Conservation (phyloP, 164 flowering plant species). For the Tetracentron sinense region DNA sequence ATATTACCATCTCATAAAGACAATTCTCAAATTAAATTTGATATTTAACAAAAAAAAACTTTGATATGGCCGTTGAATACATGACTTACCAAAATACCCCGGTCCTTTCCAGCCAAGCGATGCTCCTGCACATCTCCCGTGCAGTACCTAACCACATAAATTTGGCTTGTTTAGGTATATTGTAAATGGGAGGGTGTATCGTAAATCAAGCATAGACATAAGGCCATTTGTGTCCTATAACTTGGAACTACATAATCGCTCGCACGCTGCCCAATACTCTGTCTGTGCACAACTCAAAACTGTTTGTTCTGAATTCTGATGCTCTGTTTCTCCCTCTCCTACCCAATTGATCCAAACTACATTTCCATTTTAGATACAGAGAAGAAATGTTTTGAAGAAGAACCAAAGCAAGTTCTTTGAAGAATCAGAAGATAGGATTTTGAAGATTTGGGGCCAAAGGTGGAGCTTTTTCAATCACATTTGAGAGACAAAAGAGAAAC, state of each 20-base stretch:
- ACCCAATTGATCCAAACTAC: neutral
- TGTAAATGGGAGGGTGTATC: neutral
- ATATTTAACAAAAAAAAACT: no score
- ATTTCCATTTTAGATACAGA: neutral
- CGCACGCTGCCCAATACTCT: slow-evolving; percentile 38
- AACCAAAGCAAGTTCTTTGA: neutral
- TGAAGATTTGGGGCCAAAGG: neutral
- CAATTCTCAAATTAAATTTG: neutral
- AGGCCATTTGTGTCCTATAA: slow-evolving; percentile 3
- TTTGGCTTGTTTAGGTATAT: no score
- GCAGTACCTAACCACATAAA: no score
- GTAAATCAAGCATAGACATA: neutral
- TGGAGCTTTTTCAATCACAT: neutral
- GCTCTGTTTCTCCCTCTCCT: neutral
- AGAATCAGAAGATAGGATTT: neutral
- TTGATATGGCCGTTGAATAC: slow-evolving; percentile 4
- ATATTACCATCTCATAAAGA: no score
- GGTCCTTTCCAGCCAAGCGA: no score
- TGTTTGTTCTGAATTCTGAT: slow-evolving; percentile 1
- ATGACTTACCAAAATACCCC: slow-evolving; percentile 5
- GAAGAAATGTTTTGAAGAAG: neutral
- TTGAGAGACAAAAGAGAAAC: neutral
- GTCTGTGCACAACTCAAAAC: slow-evolving; percentile 14
- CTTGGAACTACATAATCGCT: slow-evolving; percentile 4
- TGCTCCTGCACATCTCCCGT: no score